Conservation (phyloP, 139 green algal species). For the Eudorina sp. region DNA sequence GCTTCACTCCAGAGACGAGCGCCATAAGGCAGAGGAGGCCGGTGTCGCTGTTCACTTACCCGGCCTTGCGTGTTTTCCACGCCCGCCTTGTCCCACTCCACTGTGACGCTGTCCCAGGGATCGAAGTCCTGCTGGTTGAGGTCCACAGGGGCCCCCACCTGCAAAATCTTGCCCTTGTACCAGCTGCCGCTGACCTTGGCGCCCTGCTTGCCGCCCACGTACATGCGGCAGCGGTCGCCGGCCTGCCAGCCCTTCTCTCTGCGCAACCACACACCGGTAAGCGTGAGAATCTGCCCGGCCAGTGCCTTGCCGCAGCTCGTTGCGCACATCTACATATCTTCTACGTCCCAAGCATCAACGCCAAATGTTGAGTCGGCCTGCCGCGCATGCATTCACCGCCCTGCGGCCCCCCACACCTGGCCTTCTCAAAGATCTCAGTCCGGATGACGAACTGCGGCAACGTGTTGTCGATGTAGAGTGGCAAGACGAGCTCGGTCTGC, state of each 20-base stretch:
- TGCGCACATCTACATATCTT: no score
- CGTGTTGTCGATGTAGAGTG: slow-evolving; percentile 74
- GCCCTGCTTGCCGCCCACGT: slow-evolving; percentile 76
- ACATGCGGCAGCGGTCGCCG: slow-evolving; percentile 84
- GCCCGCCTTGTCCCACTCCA: slow-evolving; percentile 74
- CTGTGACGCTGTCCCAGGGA: slow-evolving; percentile 82
- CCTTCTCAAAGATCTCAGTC: slow-evolving; percentile 58
- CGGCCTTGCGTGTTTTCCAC: slow-evolving; percentile 34
- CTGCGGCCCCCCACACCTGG: slow-evolving; percentile 15
- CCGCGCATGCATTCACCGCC: no score
- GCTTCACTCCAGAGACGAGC: no score
- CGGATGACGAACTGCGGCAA: slow-evolving; percentile 85
- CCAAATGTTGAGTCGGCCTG: no score
- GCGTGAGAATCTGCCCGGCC: no score
- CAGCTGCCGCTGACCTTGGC: slow-evolving; percentile 72
- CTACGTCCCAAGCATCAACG: no score
- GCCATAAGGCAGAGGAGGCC: no score
- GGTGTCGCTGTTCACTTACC: background rate
- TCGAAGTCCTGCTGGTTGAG: slow-evolving; percentile 69
- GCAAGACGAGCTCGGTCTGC: slow-evolving; percentile 61
- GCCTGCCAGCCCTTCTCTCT: slow-evolving; percentile 71
- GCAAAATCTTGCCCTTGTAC: slow-evolving; percentile 79
- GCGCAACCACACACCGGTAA: background rate
- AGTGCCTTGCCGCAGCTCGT: no score
- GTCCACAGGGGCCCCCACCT: background rate